phyloP scores from a whole-genome alignment of 2,329 filamentous ascomycete species.

The Nemania sp. region DNA sequence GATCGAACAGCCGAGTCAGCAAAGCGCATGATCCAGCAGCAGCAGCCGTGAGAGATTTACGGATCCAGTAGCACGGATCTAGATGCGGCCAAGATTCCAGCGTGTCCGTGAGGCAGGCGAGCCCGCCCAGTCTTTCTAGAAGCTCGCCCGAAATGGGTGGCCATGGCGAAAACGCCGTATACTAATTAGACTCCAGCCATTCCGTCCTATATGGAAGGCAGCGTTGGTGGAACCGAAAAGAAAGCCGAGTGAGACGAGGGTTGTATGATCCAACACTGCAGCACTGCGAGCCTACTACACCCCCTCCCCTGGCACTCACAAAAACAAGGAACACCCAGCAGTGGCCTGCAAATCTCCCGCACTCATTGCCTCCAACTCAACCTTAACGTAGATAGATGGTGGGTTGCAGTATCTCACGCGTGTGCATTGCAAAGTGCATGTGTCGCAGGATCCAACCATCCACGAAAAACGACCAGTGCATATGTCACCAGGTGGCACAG shows the following conservation, averaged over 20 bases:
- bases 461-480: constrained; percentile 23
- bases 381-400: neutral
- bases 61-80: neutral
- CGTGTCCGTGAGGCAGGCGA: neutral
- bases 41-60: neutral
- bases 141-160: neutral
- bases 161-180: neutral
- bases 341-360: too few species aligned
- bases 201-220: neutral
- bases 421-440: constrained; percentile 5
- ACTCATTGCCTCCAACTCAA: neutral
- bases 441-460: constrained; percentile 6
- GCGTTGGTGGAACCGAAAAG: neutral
- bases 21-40: neutral
- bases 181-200: too few species aligned
- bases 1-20: neutral
- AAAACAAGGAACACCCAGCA: neutral
- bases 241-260: neutral
- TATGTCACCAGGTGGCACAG: constrained; percentile 23
- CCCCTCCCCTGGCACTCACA: constrained; percentile 1
- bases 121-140: neutral
- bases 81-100: neutral
- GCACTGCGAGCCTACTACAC: neutral
- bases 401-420: constrained; percentile 27
- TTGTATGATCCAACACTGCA: constrained; percentile 12